Evolutionary conservation across 2,329 filamentous ascomycete species (phyloP).

Genomic region (Exutisphaerella laricina): DNA sequence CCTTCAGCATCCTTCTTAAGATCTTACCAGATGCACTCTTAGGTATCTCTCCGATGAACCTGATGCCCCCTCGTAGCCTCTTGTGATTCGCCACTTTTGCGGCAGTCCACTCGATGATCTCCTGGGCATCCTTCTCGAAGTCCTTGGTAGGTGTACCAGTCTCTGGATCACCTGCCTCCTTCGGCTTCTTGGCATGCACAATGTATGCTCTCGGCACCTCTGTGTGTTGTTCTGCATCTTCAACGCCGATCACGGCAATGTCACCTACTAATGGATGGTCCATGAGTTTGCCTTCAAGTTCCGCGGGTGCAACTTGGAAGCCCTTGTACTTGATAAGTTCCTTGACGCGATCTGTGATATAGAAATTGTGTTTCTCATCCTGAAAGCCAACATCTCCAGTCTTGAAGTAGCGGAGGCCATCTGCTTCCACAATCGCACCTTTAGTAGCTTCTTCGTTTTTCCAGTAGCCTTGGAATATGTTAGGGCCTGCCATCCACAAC

Average conservation of each 20-base stretch:
- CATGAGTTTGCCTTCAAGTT: slow-evolving; percentile 44
- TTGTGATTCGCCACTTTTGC: slow-evolving; percentile 45
- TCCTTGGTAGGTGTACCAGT: slow-evolving; percentile 15
- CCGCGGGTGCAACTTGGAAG: slow-evolving; percentile 46
- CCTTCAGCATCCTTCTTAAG: slow-evolving; percentile 41
- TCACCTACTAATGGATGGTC: slow-evolving; percentile 41
- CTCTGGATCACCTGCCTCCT: slow-evolving; percentile 29
- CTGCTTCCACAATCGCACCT: slow-evolving; percentile 56
- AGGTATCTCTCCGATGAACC: slow-evolving; percentile 44
- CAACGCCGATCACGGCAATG: slow-evolving; percentile 44
- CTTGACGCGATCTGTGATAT: slow-evolving; percentile 82
- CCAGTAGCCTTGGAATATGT: slow-evolving; percentile 73
- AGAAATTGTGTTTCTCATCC: slow-evolving; percentile 74
- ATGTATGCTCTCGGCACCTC: slow-evolving; percentile 45
- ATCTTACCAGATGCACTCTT: slow-evolving; percentile 47
- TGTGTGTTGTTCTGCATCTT: slow-evolving; percentile 41
- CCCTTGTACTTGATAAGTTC: slow-evolving; percentile 56
- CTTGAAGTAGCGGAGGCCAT: slow-evolving; percentile 70
- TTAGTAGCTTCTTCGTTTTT: slow-evolving; percentile 66
- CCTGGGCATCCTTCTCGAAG: slow-evolving; percentile 33
- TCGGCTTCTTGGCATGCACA: slow-evolving; percentile 35
- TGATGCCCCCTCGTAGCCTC: slow-evolving; percentile 42
- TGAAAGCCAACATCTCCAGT: slow-evolving; percentile 82
- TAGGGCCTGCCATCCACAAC: slow-evolving; percentile 69
- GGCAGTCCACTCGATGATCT: slow-evolving; percentile 41